These are phyloP conservation scores for Nakazawaea anatomiae DNA, from an alignment of 805 yeast species.

Conservation along the genomic window DNA sequence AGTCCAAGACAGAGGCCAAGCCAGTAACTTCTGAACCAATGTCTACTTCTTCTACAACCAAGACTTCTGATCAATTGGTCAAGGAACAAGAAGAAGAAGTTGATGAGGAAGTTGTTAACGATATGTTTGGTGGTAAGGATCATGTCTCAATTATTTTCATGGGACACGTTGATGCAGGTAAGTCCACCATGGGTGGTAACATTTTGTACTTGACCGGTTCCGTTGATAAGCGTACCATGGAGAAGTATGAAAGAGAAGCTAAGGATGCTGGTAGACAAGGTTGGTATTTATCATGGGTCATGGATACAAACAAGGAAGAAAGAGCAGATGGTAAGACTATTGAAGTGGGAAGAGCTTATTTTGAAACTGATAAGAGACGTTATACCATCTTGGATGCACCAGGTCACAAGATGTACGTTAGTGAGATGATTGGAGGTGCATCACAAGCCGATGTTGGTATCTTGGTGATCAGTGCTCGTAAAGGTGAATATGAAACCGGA, in stretches of 20 bases:
- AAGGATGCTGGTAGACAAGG: slow-evolving; percentile 99
- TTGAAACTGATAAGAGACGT: slow-evolving; percentile 96
- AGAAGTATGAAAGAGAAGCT: slow-evolving; percentile 96
- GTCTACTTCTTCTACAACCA: slow-evolving; percentile 18
- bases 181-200: slow-evolving; percentile 99
- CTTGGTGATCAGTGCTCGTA: slow-evolving; percentile 94
- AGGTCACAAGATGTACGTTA: slow-evolving; percentile 98
- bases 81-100: slow-evolving; percentile 75
- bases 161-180: slow-evolving; percentile 99
- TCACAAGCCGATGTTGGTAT: slow-evolving; percentile 99
- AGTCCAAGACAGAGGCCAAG: slow-evolving; percentile 15
- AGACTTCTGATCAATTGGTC: slow-evolving; percentile 43
- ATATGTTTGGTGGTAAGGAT: slow-evolving; percentile 95
- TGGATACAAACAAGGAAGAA: slow-evolving; percentile 99
- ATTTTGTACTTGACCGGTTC: slow-evolving; percentile 89
- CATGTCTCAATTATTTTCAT: slow-evolving; percentile 94
- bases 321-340: slow-evolving; percentile 98
- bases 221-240: slow-evolving; percentile 97
- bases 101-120: slow-evolving; percentile 83
- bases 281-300: slow-evolving; percentile 99
- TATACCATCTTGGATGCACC: slow-evolving; percentile 99
- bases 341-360: slow-evolving; percentile 96
- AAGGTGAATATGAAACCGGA: slow-evolving; percentile 99
- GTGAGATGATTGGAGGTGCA: slow-evolving; percentile 99
- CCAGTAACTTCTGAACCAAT: slow-evolving; percentile 11